Conservation (phyloP, 805 yeast species). For the Yarrowia hollandica region DNA sequence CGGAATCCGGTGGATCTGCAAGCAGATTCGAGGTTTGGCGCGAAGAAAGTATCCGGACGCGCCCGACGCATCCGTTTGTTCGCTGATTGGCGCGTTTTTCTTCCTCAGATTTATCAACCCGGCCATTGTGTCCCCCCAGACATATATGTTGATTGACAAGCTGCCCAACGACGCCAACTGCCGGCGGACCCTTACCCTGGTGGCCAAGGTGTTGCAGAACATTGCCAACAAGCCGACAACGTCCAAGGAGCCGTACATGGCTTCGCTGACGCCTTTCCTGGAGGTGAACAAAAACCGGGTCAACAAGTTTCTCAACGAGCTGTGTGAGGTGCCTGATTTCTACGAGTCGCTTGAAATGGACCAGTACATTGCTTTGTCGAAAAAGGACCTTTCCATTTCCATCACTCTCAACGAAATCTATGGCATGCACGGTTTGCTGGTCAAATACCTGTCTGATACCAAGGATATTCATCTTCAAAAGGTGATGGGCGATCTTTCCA, state of each 20-base stretch:
- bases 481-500: conserved; percentile 40
- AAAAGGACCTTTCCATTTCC: conserved; percentile 40
- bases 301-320: conserved; percentile 40
- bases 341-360: conserved; percentile 45
- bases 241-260: conserved; percentile 51
- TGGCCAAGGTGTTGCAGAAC: conserved; percentile 82
- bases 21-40: conserved; percentile 57
- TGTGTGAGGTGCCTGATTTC: conserved; percentile 46
- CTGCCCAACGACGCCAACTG: conserved; percentile 45
- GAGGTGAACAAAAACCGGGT: conserved; percentile 39
- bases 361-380: conserved; percentile 44
- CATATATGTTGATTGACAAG: conserved; percentile 45
- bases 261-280: conserved; percentile 36
- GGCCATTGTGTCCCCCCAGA: conserved; percentile 85
- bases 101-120: conserved; percentile 83
- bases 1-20: conserved; percentile 71
- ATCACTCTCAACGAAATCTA: conserved; percentile 42
- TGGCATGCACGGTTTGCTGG: conserved; percentile 42
- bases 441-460: conserved; percentile 36
- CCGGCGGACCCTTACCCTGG: conserved; percentile 67
- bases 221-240: conserved; percentile 80
- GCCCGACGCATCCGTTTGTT: conserved; percentile 39
- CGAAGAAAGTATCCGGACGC: conserved; percentile 65
- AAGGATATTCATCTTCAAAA: conserved; percentile 34
- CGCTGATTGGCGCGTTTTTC: conserved; percentile 75